phyloP scores from a whole-genome alignment of 1,284 basidiomycete species.

The Ustilago sp. region DNA sequence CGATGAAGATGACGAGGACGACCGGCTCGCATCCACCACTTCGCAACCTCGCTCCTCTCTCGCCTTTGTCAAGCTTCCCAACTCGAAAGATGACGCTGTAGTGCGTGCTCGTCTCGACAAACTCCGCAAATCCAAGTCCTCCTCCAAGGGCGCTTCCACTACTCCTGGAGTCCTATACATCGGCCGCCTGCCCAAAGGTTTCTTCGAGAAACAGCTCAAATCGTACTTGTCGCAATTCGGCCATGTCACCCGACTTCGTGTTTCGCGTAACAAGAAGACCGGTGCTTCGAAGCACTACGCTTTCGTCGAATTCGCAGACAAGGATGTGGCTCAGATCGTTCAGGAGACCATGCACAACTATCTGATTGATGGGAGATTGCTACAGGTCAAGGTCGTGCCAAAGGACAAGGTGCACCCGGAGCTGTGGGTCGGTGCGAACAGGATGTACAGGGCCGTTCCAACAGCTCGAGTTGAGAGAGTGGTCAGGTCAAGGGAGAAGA shows the following conservation, averaged over 20 bases:
- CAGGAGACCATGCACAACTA: slow-evolving; percentile 99
- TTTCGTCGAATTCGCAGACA: slow-evolving; percentile 93
- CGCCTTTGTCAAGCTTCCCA: slow-evolving; percentile 57
- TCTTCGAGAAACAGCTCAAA: slow-evolving; percentile 93
- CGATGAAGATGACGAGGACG: slow-evolving; percentile 63
- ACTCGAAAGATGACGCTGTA: slow-evolving; percentile 63
- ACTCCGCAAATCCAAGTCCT: slow-evolving; percentile 44
- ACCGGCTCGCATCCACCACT: slow-evolving; percentile 28
- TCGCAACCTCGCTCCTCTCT: slow-evolving; percentile 28
- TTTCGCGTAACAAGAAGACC: slow-evolving; percentile 96
- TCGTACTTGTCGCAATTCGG: slow-evolving; percentile 97
- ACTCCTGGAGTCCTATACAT: slow-evolving; percentile 86
- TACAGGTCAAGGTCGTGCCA: slow-evolving; percentile 82
- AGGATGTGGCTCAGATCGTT: slow-evolving; percentile 90
- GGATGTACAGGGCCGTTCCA: slow-evolving; percentile 86
- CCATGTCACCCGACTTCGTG: slow-evolving; percentile 84
- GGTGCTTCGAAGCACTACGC: slow-evolving; percentile 96
- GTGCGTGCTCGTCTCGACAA: slow-evolving; percentile 61
- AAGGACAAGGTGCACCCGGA: slow-evolving; percentile 90
- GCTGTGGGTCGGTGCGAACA: slow-evolving; percentile 96
- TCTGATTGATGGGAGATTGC: slow-evolving; percentile 90
- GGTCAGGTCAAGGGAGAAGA: slow-evolving; percentile 81
- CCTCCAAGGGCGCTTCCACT: slow-evolving; percentile 7
- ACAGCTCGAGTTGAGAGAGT: slow-evolving; percentile 77
- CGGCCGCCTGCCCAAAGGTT: slow-evolving; percentile 92